Evolutionary conservation across 805 yeast species (phyloP).

Genomic region (Saccharomycopsis vini): DNA sequence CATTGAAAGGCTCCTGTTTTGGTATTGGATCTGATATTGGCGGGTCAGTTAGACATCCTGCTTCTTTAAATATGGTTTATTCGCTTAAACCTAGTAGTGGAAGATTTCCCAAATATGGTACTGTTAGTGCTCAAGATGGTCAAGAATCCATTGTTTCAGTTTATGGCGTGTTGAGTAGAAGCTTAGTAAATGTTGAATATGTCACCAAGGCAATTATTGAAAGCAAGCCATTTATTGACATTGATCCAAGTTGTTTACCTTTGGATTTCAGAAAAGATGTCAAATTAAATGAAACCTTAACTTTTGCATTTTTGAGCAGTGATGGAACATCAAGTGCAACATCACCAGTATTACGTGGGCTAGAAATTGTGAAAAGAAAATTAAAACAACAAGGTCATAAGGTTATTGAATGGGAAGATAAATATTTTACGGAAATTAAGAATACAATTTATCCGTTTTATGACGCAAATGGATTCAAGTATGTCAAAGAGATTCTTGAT

Average conservation of each 20-base stretch:
- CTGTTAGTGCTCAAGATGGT: slow-evolving; percentile 26
- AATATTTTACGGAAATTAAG: slow-evolving; percentile 24
- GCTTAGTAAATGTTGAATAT: slow-evolving; percentile 26
- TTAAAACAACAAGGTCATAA: slow-evolving; percentile 34
- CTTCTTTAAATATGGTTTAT: slow-evolving; percentile 51
- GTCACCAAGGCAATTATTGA: too few species aligned
- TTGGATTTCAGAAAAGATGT: slow-evolving; percentile 40
- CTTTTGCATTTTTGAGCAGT: slow-evolving; percentile 38
- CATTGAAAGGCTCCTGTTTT: slow-evolving; percentile 48
- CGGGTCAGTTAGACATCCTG: slow-evolving; percentile 61
- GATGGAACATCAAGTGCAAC: slow-evolving; percentile 43
- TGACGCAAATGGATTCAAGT: slow-evolving; percentile 30
- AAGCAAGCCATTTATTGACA: slow-evolving; percentile 31
- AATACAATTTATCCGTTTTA: slow-evolving; percentile 25
- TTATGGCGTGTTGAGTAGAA: slow-evolving; percentile 28
- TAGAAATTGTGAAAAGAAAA: slow-evolving; percentile 25
- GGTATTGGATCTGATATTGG: slow-evolving; percentile 70
- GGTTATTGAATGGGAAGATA: slow-evolving; percentile 34
- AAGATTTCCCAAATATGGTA: slow-evolving; percentile 33
- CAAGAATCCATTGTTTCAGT: slow-evolving; percentile 29
- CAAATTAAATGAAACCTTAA: slow-evolving; percentile 26
- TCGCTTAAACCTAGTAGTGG: slow-evolving; percentile 56
- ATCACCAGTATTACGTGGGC: slow-evolving; percentile 45
- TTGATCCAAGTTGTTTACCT: slow-evolving; percentile 41
- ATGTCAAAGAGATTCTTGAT: slow-evolving; percentile 24